A percentile compares a stretch with the other conserved stretches of the same genome.
These are phyloP conservation scores for Mycena sanguinolenta DNA, from an alignment of 768 basidiomycete species.

Conservation along the genomic window DNA sequence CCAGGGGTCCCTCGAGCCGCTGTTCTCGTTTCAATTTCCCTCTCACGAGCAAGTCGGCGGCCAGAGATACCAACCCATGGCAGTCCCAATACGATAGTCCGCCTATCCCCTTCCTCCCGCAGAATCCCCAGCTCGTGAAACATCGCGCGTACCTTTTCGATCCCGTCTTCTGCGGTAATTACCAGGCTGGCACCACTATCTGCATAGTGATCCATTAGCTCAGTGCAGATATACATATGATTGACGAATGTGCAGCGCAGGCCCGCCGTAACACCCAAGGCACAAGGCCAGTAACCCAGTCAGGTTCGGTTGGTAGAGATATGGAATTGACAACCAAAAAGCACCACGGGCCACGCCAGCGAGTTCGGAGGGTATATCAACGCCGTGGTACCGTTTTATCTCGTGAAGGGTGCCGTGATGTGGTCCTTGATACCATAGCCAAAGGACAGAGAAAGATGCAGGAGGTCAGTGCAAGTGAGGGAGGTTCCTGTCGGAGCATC, in stretches of 20 bases:
- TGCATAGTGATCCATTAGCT: conserved; percentile 78
- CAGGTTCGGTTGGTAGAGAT: neutral
- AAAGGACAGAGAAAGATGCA: conserved; percentile 59
- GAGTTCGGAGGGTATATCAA: conserved; percentile 69
- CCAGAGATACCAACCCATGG: conserved; percentile 53
- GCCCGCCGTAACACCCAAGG: conserved; percentile 68
- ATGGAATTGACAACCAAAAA: conserved; percentile 46
- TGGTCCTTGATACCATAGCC: conserved; percentile 59
- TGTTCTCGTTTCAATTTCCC: conserved; percentile 67
- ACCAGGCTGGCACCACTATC: conserved; percentile 76
- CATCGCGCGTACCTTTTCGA: conserved; percentile 69
- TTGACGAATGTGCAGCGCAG: conserved; percentile 81
- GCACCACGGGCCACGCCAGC: conserved; percentile 63
- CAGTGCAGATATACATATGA: conserved; percentile 72
- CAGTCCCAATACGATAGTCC: conserved; percentile 68
- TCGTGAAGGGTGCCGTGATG: conserved; percentile 41
- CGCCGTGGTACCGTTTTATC: conserved; percentile 58
- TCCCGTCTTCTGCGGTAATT: conserved; percentile 73
- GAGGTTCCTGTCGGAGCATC: conserved; percentile 63
- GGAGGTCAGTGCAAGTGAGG: conserved; percentile 61
- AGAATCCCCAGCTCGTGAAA: conserved; percentile 64
- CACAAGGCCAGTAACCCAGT: neutral
- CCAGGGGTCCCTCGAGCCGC: conserved; percentile 63
- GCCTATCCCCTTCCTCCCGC: conserved; percentile 59
- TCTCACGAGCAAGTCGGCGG: conserved; percentile 64